phyloP scores from a whole-genome alignment of 2,329 filamentous ascomycete genomes.

The Pseudogymnoascus sp. region DNA sequence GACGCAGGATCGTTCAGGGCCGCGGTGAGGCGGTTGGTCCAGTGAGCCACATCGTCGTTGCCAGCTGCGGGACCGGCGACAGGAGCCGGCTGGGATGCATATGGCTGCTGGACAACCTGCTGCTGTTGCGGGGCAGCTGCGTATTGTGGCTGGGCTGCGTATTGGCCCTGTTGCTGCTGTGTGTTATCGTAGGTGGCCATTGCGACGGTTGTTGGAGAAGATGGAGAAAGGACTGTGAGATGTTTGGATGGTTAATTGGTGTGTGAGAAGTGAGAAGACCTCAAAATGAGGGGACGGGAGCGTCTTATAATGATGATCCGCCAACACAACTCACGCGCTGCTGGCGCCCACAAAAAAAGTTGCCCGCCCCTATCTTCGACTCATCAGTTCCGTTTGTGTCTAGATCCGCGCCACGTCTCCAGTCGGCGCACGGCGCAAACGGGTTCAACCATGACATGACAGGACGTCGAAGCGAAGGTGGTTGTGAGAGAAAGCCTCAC shows the following conservation, averaged over 20 bases:
- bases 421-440: background rate
- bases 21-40: slow-evolving; percentile 11
- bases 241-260: background rate
- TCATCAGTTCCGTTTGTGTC: background rate
- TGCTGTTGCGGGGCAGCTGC: background rate
- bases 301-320: background rate
- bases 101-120: slow-evolving; percentile 2
- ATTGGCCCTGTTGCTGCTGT: background rate
- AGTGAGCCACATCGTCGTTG: slow-evolving; percentile 9
- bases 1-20: slow-evolving; percentile 9
- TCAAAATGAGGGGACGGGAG: background rate
- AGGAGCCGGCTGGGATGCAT: background rate
- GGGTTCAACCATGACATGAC: slow-evolving; percentile 2
- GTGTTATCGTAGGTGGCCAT: background rate
- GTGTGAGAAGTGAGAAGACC: background rate
- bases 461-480: background rate
- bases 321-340: background rate
- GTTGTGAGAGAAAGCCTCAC: background rate
- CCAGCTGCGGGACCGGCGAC: background rate
- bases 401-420: background rate
- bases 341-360: background rate
- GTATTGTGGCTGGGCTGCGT: background rate
- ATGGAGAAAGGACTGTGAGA: background rate
- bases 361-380: slow-evolving; percentile 1
- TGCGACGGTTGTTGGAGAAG: background rate